These are phyloP conservation scores for Myochromella boudieri DNA, from an alignment of 768 basidiomycete genomes.

Conservation along the genomic window DNA sequence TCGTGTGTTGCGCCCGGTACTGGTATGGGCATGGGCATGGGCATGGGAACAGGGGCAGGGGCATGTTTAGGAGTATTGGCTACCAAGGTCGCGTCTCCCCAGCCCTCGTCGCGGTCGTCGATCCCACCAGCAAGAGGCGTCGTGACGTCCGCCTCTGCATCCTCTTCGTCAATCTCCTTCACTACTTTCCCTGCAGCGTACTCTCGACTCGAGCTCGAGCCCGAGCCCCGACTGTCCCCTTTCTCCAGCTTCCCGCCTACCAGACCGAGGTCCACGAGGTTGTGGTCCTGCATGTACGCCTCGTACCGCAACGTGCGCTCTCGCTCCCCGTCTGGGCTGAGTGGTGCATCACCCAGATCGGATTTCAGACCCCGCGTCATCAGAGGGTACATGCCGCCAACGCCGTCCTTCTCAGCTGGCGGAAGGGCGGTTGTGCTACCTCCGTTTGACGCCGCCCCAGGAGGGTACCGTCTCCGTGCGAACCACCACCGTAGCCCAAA, in stretches of 20 bases:
- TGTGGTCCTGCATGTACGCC: conserved; percentile 35
- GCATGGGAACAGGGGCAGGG: no score
- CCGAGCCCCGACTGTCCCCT: conserved; percentile 23
- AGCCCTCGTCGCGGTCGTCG: neutral
- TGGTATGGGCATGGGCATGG: no score
- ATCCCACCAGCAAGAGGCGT: no score
- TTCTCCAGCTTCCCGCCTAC: conserved; percentile 22
- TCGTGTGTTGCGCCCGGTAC: no score
- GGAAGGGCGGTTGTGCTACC: conserved; percentile 7
- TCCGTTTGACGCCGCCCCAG: conserved; percentile 10
- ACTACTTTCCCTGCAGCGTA: neutral
- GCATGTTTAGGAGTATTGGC: no score
- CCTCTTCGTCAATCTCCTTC: no score
- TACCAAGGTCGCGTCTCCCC: conserved; percentile 24
- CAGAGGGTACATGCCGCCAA: conserved; percentile 36
- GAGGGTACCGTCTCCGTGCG: conserved; percentile 33
- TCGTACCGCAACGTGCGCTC: conserved; percentile 38
- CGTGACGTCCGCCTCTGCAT: no score
- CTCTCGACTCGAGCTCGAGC: conserved; percentile 15
- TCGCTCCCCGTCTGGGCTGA: conserved; percentile 11
- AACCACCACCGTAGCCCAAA: conserved; percentile 57
- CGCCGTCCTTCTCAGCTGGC: conserved; percentile 18
- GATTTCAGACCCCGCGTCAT: conserved; percentile 20
- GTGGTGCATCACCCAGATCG: conserved; percentile 13
- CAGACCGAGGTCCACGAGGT: conserved; percentile 30